A percentile compares a stretch with the other conserved stretches of the same genome.
Conservation (phyloP, 164 flowering plant species). For the Aristolochia contorta region DNA sequence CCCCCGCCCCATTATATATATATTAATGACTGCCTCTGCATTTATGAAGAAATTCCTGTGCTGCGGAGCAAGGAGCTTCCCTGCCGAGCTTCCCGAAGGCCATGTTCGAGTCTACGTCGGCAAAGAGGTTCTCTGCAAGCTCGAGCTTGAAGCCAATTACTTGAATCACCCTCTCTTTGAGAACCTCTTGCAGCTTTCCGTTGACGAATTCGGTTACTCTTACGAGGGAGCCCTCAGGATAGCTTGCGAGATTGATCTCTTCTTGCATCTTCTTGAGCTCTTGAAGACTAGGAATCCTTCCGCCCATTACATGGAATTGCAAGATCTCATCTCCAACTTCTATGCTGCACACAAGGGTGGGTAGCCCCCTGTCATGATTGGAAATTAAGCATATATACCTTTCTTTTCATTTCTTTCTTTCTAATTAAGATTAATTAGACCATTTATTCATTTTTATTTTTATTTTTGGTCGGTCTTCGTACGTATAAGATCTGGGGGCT, state of each 20-base stretch:
- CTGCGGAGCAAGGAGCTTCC: slow-evolving; percentile 20
- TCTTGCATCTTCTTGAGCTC: slow-evolving; percentile 20
- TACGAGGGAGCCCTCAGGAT: slow-evolving; percentile 31
- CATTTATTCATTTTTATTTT: too few species aligned
- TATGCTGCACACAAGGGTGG: slow-evolving; percentile 1
- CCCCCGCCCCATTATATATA: too few species aligned
- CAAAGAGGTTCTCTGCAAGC: slow-evolving; percentile 20
- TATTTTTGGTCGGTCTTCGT: too few species aligned
- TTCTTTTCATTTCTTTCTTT: too few species aligned
- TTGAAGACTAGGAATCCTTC: slow-evolving; percentile 21
- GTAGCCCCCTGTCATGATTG: too few species aligned
- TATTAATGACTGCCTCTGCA: slow-evolving; percentile 3
- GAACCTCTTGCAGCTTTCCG: slow-evolving; percentile 23
- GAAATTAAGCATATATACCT: too few species aligned
- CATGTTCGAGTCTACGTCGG: slow-evolving; percentile 28
- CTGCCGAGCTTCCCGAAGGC: slow-evolving; percentile 14
- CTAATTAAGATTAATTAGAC: too few species aligned
- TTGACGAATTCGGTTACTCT: slow-evolving; percentile 30
- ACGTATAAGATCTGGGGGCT: too few species aligned
- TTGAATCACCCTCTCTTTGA: slow-evolving; percentile 31
- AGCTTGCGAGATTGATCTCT: slow-evolving; percentile 28
- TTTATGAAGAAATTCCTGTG: slow-evolving; percentile 21
- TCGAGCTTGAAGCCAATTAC: slow-evolving; percentile 28
- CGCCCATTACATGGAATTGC: slow-evolving; percentile 29
- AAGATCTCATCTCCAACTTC: slow-evolving; percentile 24